phyloP scores from a whole-genome alignment of 129 eudicot genomes.

The Solidago caesia region DNA sequence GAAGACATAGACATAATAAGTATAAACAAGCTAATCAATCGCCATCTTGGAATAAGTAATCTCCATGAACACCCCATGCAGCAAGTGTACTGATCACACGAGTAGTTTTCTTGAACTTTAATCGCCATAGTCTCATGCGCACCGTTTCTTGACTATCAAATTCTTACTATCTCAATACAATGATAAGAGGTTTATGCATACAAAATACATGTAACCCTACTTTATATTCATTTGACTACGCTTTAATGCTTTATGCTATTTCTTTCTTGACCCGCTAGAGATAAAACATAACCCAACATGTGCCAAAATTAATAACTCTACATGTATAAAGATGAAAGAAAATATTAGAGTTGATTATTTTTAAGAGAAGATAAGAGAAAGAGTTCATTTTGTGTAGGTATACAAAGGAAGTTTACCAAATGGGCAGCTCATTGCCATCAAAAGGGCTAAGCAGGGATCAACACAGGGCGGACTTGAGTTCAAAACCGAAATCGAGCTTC shows the following conservation, averaged over 20 bases:
- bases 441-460: conserved; percentile 65
- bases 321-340: neutral
- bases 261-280: neutral
- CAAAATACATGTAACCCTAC: neutral
- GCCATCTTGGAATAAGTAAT: too few relatives aligned
- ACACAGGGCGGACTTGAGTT: conserved; percentile 65
- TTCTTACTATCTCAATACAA: neutral
- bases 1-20: too few relatives aligned
- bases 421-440: conserved; percentile 63
- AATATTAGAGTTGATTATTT: neutral
- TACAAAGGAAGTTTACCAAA: conserved; percentile 54
- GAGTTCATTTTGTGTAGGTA: conserved; percentile 37
- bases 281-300: neutral
- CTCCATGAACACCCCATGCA: too few relatives aligned
- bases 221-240: neutral
- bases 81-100: too few relatives aligned
- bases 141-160: too few relatives aligned
- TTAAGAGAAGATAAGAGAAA: neutral
- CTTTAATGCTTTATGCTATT: too few relatives aligned
- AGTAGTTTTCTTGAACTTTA: too few relatives aligned
- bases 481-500: conserved; percentile 78
- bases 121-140: too few relatives aligned
- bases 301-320: neutral
- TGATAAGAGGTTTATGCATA: neutral
- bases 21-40: too few relatives aligned